Evolutionary conservation across 768 basidiomycete species (phyloP), one percentile per base, ranked within the genome.

Genomic region (Kwoniella heveanensis): DNA sequence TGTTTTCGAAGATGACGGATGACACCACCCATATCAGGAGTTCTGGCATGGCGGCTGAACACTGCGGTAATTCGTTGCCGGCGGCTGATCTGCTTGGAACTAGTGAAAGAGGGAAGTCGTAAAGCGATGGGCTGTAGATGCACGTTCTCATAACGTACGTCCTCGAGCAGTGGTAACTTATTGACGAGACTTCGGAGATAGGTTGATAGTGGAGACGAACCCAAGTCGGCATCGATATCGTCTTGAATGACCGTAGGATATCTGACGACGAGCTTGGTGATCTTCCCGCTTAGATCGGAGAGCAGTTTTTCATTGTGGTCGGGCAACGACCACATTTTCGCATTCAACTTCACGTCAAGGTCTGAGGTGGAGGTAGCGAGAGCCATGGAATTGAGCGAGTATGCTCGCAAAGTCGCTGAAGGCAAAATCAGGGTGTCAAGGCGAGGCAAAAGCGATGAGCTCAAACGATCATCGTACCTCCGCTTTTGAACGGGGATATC

Each of bases 11-110:
- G 29, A 17, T 30, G 29, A 19, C 2, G n/a, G 27, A 53, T 22
- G 27, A 53, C 29, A 10, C 52, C 52, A 29, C 52, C 52, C 52
- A 53, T 53, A 21, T 53, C 52, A 9, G 52, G 52, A 22, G 27
- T 30, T 32, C 32, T 53, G 19, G 52, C 25, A 53, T 53, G 29
- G 30, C 52, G 27, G 15, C 19, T 30, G 22, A 53, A 53, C 19
- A 53, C 52, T 9, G 32, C n/a, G 5, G n/a, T n/a, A n/a, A n/a
- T n/a, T n/a, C n/a, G n/a, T n/a, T 30, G 19, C 8, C 24, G 39
- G 9, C 17, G 39, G 6, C 10, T 10, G 39, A 4, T 44, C 4
- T 9, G 9, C 19, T 17, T 8, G 17, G 10, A 3, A 17, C 4
- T 17, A 44, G 9, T 17, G 39, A 9, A 44, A 7, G 39, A 44